Base-by-base conservation (phyloP, 2,329 filamentous ascomycete species). In the Aspergillus quadrilineatus region DNA sequence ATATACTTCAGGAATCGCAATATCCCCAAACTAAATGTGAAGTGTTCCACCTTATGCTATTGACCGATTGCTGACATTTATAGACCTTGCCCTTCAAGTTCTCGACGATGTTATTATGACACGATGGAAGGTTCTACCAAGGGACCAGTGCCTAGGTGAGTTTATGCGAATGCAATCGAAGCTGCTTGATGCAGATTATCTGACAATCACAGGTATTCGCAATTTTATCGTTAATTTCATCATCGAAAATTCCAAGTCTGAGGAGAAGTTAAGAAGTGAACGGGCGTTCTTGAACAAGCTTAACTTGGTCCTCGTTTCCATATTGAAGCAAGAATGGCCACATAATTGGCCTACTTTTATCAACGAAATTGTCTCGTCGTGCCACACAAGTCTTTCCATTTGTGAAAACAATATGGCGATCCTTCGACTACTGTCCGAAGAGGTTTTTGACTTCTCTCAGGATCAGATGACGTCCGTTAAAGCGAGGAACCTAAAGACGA, bases 401-500 rank as follows among this genome's bases (percentile, higher is more conserved):
- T 99, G 95, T 84, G 94, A 99, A 79, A 99, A 99, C 81, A 99
- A 99, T 82, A 99, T 99, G 94, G 92, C 90, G 63, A 97, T 99
- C 67, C 84, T 99, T 65, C 88, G 94, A 58, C 80, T 99, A 67
- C 84, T 99, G 45, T 99, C 94, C 6, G 94, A 99, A 75, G 94
- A 99, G 75, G 93, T 99, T 37, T 99, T 99, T 71, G 94, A 99
- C 79, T 99, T 95, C 76, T 99, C 94, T 1, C 91, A 93, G 62
- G 94, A 99, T 71, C 91, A 97, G 74, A 97, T 99, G 93, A 99
- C 94, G n/a, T 97, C 93, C 37, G 85, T 89, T 57, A 99, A 99
- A 81, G 96, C 92, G 41, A 87, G 92, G 69, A 96, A 95, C 74
- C 82, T 99, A 61, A 99, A 99, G 82, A 93, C 92, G 65, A 96